Conservation (phyloP, 495 filamentous ascomycete genomes). For the Aspergillus sclerotioniger region DNA sequence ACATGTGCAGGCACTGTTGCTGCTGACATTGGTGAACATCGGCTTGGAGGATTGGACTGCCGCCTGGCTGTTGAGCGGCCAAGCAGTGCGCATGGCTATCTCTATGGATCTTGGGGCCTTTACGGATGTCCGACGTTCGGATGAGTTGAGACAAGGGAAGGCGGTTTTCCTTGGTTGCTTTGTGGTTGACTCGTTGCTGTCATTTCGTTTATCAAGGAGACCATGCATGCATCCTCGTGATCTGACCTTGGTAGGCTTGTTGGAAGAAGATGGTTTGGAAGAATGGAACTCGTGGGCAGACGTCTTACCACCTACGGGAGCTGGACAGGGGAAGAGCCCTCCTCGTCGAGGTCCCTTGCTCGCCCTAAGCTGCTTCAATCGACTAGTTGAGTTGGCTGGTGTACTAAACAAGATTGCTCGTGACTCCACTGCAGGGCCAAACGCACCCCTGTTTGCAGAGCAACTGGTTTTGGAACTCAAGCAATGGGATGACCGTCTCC, state of each 20-base stretch:
- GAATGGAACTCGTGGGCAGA: slow-evolving; percentile 72
- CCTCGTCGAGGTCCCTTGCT: slow-evolving; percentile 51
- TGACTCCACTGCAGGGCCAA: slow-evolving; percentile 31
- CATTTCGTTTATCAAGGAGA: slow-evolving; percentile 50
- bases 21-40: slow-evolving; percentile 60
- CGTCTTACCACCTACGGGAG: slow-evolving; percentile 43
- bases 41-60: slow-evolving; percentile 51
- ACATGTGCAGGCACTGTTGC: slow-evolving; percentile 63
- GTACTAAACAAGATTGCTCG: slow-evolving; percentile 46
- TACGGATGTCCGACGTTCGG: slow-evolving; percentile 31
- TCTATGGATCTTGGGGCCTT: slow-evolving; percentile 43
- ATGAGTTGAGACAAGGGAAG: slow-evolving; percentile 43
- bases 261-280: slow-evolving; percentile 65
- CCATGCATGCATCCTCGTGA: slow-evolving; percentile 54
- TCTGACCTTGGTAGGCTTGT: slow-evolving; percentile 38
- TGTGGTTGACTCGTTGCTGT: slow-evolving; percentile 62
- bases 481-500: slow-evolving; percentile 42
- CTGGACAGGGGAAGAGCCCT: slow-evolving; percentile 30
- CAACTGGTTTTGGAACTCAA: slow-evolving; percentile 41
- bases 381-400: slow-evolving; percentile 46
- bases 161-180: slow-evolving; percentile 62
- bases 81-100: slow-evolving; percentile 58
- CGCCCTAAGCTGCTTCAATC: slow-evolving; percentile 64
- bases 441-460: slow-evolving; percentile 36
- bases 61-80: slow-evolving; percentile 62